Base-by-base conservation (phyloP, 2,329 filamentous ascomycete species). In the Claviceps paspali region DNA sequence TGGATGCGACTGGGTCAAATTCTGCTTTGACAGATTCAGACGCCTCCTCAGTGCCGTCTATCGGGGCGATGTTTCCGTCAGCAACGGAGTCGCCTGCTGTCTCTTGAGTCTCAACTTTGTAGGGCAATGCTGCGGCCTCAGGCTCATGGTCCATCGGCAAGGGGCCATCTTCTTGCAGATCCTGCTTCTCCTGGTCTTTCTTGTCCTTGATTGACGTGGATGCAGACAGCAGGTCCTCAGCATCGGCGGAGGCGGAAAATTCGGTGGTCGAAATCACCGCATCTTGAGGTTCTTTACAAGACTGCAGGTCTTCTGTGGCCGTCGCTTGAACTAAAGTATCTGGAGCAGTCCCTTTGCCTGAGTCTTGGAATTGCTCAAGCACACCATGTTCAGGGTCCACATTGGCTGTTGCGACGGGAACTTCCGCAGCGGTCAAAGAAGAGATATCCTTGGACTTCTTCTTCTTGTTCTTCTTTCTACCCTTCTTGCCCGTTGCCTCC, bases 141-240 rank as follows among this genome's bases (percentile, higher is more conserved):
- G 19, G 14, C 28, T 40, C 23, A 5, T 18, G 21, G 10, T 28
- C 27, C 11, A 12, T 23, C 11, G 24, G 11, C 17, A 33, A 14
- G 35, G 35, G 14, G 12, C 43, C 42, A 17, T 45, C 41, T 4
- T 42, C 15, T 8, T 28, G 40, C 18, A 41, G 22, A 30, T 38
- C 43, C 36, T 47, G 52, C 47, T 51, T 53, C 14, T 32, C 36
- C 17, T 43, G 33, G 29, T 39, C 40, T 10, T 38, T 38, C 19
- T 43, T 34, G 9, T 39, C 38, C 29, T 38, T 40, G 1, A 34
- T 36, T 22, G 37, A 30, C 22, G 27, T 9, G 23, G 35, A 37
- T 8, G 29, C 23, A 19, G 34, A 30, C 35, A 11, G 38, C 24
- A 29, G 10, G 27, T 39, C 38, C 26, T 43, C 41, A 15, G 41